Percentiles rank a stretch among this genome's conserved stretches.
Evolutionary conservation across 163 green algal genomes (phyloP).

Genomic region (Scenedesmus sp.): DNA sequence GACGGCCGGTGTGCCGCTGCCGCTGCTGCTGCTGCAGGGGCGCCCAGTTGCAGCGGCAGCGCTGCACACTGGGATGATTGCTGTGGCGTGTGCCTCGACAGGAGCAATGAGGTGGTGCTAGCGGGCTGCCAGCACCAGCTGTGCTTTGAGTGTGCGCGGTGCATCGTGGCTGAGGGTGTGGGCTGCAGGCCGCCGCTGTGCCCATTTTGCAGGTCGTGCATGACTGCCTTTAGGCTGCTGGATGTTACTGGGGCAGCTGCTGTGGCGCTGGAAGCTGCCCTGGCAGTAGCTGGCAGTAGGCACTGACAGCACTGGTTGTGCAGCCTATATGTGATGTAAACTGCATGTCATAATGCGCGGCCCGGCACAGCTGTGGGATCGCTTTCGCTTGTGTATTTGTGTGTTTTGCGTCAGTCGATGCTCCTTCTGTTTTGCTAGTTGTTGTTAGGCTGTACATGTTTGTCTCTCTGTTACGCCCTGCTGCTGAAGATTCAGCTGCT

Average conservation of each 20-base stretch:
- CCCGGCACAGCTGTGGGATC: too few relatives aligned
- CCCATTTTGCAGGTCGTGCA: conserved; percentile 5
- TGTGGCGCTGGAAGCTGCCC: background rate
- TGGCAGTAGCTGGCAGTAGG: background rate
- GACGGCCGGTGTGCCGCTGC: background rate
- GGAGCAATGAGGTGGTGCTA: background rate
- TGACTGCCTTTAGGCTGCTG: background rate
- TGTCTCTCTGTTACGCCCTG: too few relatives aligned
- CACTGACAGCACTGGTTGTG: background rate
- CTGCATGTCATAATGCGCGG: too few relatives aligned
- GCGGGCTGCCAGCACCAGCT: background rate
- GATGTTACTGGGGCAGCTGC: background rate
- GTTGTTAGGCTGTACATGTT: too few relatives aligned
- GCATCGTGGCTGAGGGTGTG: conserved; percentile 16
- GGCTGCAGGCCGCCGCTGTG: conserved; percentile 20
- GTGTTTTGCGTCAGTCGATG: too few relatives aligned
- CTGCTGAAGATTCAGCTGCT: too few relatives aligned
- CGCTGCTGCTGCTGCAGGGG: background rate
- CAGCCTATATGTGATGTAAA: background rate
- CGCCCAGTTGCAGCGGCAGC: background rate
- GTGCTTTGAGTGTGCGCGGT: conserved; percentile 10
- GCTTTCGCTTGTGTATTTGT: too few relatives aligned
- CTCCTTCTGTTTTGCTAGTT: too few relatives aligned
- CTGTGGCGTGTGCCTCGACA: background rate
- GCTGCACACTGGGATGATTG: background rate